A percentile compares a stretch with the other conserved stretches of the same genome.
phyloP scores from a whole-genome alignment of 2,329 filamentous ascomycete species.

The Diaporthe longicolla region DNA sequence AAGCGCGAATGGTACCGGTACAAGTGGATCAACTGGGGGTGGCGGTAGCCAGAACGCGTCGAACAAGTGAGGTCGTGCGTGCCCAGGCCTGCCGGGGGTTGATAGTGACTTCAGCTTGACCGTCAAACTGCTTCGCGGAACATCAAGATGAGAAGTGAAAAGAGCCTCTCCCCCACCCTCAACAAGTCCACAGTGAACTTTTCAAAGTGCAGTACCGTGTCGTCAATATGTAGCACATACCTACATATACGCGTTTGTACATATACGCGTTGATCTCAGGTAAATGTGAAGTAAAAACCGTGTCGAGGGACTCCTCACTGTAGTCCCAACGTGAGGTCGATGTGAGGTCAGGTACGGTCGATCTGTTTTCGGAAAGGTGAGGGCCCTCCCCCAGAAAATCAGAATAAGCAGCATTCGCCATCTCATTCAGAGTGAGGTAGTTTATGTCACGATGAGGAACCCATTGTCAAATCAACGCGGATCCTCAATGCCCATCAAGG shows the following conservation, averaged over 20 bases:
- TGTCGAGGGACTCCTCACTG: neutral
- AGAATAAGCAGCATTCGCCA: neutral
- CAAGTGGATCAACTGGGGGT: neutral
- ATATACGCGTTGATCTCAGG: neutral
- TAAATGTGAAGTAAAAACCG: neutral
- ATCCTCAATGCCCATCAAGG: neutral
- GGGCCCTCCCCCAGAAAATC: neutral
- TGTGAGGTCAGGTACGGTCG: constrained; percentile 7
- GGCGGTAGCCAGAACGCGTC: constrained; percentile 5
- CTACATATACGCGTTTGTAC: neutral
- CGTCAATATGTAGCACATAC: neutral
- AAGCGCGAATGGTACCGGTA: constrained; percentile 21
- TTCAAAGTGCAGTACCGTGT: neutral
- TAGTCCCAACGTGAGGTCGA: neutral
- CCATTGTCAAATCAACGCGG: neutral
- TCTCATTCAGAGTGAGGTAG: neutral
- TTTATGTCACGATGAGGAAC: no score
- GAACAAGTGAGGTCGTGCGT: constrained; percentile 6
- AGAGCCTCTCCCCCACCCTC: neutral
- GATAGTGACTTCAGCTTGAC: no score
- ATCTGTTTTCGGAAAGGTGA: neutral
- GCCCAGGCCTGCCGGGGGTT: neutral
- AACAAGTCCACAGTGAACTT: neutral
- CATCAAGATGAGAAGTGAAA: neutral
- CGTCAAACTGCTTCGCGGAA: neutral